Evolutionary conservation across 148 eudicot species (phyloP).

Genomic region (Beta vulgaris): DNA sequence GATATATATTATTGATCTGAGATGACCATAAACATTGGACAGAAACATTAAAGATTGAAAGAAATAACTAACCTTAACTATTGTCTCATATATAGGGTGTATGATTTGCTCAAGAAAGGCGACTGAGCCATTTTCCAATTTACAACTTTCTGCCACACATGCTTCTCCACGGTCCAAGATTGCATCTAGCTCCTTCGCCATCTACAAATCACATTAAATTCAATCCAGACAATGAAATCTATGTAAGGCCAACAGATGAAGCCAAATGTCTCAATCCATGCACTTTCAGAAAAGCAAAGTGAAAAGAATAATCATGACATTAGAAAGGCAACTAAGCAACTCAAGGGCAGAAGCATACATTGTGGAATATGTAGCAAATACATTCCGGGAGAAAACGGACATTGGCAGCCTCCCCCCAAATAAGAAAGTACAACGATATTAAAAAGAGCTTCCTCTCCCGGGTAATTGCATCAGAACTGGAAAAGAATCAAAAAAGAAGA

Average conservation of each 20-base stretch:
- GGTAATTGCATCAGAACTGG: slow-evolving; percentile 84
- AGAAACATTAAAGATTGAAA: slow-evolving; percentile 6
- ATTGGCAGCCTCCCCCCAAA: slow-evolving; percentile 99
- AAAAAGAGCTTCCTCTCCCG: slow-evolving; percentile 87
- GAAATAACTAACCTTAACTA: slow-evolving; percentile 49
- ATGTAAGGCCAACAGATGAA: neutral
- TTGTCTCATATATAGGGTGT: slow-evolving; percentile 54
- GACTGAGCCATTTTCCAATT: slow-evolving; percentile 42
- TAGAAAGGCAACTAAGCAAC: neutral
- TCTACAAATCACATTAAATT: slow-evolving; percentile 39
- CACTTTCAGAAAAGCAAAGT: neutral
- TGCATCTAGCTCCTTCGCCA: slow-evolving; percentile 94
- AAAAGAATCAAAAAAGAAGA: neutral
- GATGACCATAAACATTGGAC: too few relatives aligned
- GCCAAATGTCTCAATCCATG: neutral
- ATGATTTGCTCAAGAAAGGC: slow-evolving; percentile 71
- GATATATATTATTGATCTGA: too few relatives aligned
- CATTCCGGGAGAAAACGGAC: slow-evolving; percentile 99
- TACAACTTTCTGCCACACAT: slow-evolving; percentile 54
- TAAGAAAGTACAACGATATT: slow-evolving; percentile 77
- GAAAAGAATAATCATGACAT: neutral
- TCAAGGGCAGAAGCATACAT: slow-evolving; percentile 49
- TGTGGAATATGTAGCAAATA: slow-evolving; percentile 92
- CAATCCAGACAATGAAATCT: neutral
- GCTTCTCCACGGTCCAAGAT: slow-evolving; percentile 91